Conservation (phyloP, 352 stramenopile genomes). For the Pythium phragmiticola region DNA sequence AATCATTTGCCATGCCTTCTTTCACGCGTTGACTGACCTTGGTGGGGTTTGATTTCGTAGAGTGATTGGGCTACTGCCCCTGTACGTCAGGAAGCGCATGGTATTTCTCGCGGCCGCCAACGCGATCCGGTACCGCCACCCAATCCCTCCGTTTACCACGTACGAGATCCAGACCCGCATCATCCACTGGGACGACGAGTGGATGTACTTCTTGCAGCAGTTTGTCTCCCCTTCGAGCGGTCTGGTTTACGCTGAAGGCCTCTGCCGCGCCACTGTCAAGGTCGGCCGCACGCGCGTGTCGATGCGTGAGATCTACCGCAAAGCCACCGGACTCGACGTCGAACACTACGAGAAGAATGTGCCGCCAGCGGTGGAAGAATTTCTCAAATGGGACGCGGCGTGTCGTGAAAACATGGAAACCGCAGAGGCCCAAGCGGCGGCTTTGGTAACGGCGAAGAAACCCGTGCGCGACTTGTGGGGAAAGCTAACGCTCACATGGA, state of each 20-base stretch:
- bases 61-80: conserved; percentile 44
- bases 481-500: conserved; percentile 28
- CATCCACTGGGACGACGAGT: conserved; percentile 34
- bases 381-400: conserved; percentile 36
- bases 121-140: conserved; percentile 33
- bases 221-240: conserved; percentile 34
- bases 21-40: no score
- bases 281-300: conserved; percentile 23
- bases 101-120: conserved; percentile 64
- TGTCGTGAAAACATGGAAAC: conserved; percentile 34
- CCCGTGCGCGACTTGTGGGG: conserved; percentile 16
- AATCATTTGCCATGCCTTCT: neutral
- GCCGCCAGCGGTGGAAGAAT: conserved; percentile 30
- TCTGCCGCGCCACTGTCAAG: conserved; percentile 30
- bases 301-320: conserved; percentile 17
- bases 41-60: conserved; percentile 15
- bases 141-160: conserved; percentile 32
- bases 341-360: conserved; percentile 17
- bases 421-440: conserved; percentile 22
- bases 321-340: conserved; percentile 14
- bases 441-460: neutral
- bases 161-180: conserved; percentile 37
- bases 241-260: conserved; percentile 33
- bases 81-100: conserved; percentile 57
- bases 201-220: conserved; percentile 36